Evolutionary conservation across 108 stramenopile genomes (phyloP).

Genomic region (Cyclotella atomus): DNA sequence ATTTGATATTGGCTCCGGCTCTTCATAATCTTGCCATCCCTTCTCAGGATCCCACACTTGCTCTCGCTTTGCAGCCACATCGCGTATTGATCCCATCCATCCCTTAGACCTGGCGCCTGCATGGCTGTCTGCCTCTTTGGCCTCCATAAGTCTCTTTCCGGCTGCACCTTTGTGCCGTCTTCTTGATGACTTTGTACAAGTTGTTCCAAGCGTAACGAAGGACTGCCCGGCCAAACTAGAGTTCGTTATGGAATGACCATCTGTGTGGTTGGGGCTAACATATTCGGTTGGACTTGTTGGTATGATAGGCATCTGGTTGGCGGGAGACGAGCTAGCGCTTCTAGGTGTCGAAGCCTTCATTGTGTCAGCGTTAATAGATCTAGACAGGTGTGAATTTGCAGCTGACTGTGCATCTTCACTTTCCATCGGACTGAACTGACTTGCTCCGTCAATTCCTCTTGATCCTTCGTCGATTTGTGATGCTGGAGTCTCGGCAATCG

Average conservation of each 20-base stretch:
- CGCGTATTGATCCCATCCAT: conserved; percentile 78
- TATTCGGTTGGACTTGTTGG: conserved; percentile 12
- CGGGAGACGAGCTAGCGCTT: not conserved
- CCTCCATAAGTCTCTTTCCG: conserved; percentile 49
- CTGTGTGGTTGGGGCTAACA: not conserved
- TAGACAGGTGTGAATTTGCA: not conserved
- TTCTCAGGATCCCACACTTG: conserved; percentile 71
- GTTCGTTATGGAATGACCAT: conserved; percentile 51
- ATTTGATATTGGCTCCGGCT: conserved; percentile 38
- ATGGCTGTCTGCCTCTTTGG: conserved; percentile 50
- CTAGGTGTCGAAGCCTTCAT: no score
- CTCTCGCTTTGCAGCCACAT: conserved; percentile 56
- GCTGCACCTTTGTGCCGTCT: conserved; percentile 76
- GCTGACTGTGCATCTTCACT: not conserved
- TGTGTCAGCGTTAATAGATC: not conserved
- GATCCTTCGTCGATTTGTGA: not conserved
- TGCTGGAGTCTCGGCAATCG: conserved; percentile 2
- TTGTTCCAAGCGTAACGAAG: conserved; percentile 41
- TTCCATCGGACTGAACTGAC: not conserved
- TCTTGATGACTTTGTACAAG: conserved; percentile 58
- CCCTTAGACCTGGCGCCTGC: conserved; percentile 52
- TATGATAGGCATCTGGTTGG: not conserved
- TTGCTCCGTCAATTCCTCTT: not conserved
- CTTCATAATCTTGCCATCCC: conserved; percentile 72
- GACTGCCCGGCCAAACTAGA: conserved; percentile 52